Base-by-base conservation (phyloP, 176 grass and related monocot genomes). In the bread wheat (Triticum aestivum) region DNA sequence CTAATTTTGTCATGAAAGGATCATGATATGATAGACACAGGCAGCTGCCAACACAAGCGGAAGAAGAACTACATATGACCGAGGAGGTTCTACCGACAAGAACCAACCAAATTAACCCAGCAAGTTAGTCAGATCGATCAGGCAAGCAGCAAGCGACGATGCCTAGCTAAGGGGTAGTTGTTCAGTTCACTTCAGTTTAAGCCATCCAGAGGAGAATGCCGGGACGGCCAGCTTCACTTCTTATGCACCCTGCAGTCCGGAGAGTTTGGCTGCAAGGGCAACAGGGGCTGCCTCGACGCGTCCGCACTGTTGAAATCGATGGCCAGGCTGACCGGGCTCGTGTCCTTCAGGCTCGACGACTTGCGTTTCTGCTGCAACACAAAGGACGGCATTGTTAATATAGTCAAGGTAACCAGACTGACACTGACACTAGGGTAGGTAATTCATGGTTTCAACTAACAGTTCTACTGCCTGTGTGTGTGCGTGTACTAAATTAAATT, bases 351-450 rank as follows among this genome's bases (percentile, higher is more conserved):
- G 39, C 88, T 94, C 42, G 89, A 88, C 2, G 88, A 92, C 85
- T 96, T 98, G 26, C 92, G 93, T 70, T 98, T 98, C 49, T 92
- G 87, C 93, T 98, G 81, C 78, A 81, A 80, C 54, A 6, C 68
- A 29, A 6, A 75, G 30, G 14, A 75, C n/a, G 11, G 7, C 24
- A 83, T 67, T 23, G 62, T 21, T 73, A n/a, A 59, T 59, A 0
- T 59, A n/a, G 56, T 59, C 56, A 59, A 59, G 6, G 18, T 21
- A 59, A 3, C 18, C 18, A 21, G 17, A 20, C 6, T 20, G 73
- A 68, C 78, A 56, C 5, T 20, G 73, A 49, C 78, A 29, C 5
- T 17, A 84, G 26, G 26, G 13, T 52, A 35, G 26, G 20, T 52
- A 37, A 42, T 51, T 51, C 38, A 49, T 15, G 42, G 38, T 70